Percentiles rank a stretch among this genome's conserved stretches.
These are phyloP conservation scores for Candida broadrunensis DNA, from an alignment of 805 yeast genomes.

Conservation along the genomic window DNA sequence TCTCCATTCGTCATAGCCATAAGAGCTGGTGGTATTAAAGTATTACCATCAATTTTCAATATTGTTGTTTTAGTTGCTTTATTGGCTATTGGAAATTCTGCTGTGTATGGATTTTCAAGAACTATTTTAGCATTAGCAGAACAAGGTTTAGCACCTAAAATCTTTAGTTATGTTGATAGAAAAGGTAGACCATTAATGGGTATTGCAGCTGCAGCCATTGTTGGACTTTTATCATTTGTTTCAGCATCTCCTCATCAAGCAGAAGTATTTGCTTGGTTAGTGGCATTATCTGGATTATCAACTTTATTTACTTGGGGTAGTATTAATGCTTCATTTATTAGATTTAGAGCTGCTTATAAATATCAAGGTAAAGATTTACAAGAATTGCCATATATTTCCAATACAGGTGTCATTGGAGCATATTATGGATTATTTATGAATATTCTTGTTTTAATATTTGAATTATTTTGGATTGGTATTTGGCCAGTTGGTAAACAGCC, in stretches of 20 bases:
- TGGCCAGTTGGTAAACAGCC: conserved; percentile 27
- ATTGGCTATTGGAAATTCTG: conserved; percentile 41
- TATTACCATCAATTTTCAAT: conserved; percentile 41
- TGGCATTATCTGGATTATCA: conserved; percentile 33
- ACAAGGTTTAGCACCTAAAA: conserved; percentile 37
- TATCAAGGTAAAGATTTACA: conserved; percentile 36
- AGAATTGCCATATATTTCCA: conserved; percentile 53
- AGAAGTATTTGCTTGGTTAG: conserved; percentile 34
- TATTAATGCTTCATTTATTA: conserved; percentile 27
- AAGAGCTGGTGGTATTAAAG: conserved; percentile 37
- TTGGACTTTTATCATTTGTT: conserved; percentile 39
- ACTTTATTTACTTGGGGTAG: conserved; percentile 36
- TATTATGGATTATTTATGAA: conserved; percentile 22
- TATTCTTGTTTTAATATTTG: conserved; percentile 25
- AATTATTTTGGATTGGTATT: conserved; percentile 31
- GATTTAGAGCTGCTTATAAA: conserved; percentile 30
- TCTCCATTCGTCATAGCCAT: conserved; percentile 44
- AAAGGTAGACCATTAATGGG: conserved; percentile 40
- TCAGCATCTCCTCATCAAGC: conserved; percentile 36
- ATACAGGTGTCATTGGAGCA: conserved; percentile 42
- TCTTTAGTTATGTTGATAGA: conserved; percentile 35
- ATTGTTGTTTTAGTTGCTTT: conserved; percentile 40
- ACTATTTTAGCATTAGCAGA: conserved; percentile 38
- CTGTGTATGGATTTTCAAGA: conserved; percentile 42
- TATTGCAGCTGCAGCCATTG: conserved; percentile 26